Evolutionary conservation across 192 early-diverging fungal species (phyloP).

Genomic region (Allomyces macrogynus): DNA sequence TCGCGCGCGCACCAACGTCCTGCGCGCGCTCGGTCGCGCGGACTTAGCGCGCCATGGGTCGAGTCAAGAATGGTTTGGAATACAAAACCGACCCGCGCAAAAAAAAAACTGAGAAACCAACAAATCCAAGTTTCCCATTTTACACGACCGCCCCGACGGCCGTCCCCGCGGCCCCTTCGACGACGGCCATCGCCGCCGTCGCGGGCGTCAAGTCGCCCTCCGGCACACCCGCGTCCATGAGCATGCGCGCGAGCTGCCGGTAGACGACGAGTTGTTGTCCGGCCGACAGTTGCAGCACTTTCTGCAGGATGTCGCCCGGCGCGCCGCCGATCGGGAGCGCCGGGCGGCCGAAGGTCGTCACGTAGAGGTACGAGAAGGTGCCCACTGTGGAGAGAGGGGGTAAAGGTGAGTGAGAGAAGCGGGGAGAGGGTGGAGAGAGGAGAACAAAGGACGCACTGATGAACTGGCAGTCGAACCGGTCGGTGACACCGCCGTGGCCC

Average conservation of each 20-base stretch:
- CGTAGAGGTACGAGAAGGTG: not conserved
- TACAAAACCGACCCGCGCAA: too few species aligned
- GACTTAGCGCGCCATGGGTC: too few species aligned
- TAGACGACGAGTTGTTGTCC: not conserved
- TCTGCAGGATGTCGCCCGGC: not conserved
- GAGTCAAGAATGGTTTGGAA: too few species aligned
- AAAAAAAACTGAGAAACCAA: too few species aligned
- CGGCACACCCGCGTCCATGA: not conserved
- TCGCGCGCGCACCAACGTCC: too few species aligned
- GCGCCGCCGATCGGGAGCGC: not conserved
- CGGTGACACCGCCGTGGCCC: constrained; percentile 90
- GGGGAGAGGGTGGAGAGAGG: too few species aligned
- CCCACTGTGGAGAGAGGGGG: not conserved
- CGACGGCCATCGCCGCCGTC: not conserved
- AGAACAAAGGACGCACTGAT: constrained; percentile 9
- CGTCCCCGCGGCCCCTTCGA: not conserved
- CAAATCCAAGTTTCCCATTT: not conserved
- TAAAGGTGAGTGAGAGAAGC: too few species aligned
- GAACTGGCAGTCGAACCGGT: constrained; percentile 97
- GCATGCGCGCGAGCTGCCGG: not conserved
- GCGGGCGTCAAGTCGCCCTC: not conserved
- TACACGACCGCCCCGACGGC: too few species aligned
- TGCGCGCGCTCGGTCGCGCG: too few species aligned
- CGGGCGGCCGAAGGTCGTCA: not conserved
- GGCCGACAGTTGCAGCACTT: not conserved